These are phyloP conservation scores for Fusarium sp. DNA, from an alignment of 2,329 filamentous ascomycete species.

Conservation along the genomic window DNA sequence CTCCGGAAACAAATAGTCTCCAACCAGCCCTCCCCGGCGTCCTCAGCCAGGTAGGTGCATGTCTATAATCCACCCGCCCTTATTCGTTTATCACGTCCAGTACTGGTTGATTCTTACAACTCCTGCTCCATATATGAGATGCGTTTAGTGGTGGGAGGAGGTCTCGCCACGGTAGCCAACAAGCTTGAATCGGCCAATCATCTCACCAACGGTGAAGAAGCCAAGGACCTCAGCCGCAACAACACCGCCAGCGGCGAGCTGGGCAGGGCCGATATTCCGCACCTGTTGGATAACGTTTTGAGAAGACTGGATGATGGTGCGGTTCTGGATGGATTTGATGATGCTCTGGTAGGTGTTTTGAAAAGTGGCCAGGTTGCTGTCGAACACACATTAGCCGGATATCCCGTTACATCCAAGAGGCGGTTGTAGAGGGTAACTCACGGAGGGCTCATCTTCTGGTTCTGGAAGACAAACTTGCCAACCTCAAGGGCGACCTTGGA, in stretches of 20 bases:
- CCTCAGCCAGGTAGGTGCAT: conserved; percentile 34
- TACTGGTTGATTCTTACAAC: conserved; percentile 27
- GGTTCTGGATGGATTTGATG: conserved; percentile 76
- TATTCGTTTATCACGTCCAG: conserved; percentile 37
- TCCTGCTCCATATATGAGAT: conserved; percentile 24
- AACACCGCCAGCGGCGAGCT: conserved; percentile 80
- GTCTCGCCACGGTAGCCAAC: conserved; percentile 87
- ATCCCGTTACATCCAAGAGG: conserved; percentile 22
- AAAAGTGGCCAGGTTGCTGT: conserved; percentile 82
- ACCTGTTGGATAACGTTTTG: conserved; percentile 67
- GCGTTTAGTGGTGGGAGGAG: conserved; percentile 69
- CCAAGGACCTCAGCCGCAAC: conserved; percentile 88
- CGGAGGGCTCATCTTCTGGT: conserved; percentile 94
- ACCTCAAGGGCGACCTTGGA: conserved; percentile 89
- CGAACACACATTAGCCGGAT: conserved; percentile 19
- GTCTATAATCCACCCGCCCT: conserved; percentile 44
- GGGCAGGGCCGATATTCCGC: conserved; percentile 77
- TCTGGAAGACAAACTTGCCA: conserved; percentile 85
- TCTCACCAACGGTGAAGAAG: conserved; percentile 98
- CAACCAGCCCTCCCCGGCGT: conserved; percentile 42
- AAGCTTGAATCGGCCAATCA: conserved; percentile 94
- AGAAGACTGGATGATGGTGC: conserved; percentile 68
- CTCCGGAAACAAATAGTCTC: conserved; percentile 37
- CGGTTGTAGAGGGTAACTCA: conserved; percentile 65
- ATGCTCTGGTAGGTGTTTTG: conserved; percentile 86